Base-by-base conservation (phyloP, 345 rosid genomes). In the Lumnitzera racemosa region DNA sequence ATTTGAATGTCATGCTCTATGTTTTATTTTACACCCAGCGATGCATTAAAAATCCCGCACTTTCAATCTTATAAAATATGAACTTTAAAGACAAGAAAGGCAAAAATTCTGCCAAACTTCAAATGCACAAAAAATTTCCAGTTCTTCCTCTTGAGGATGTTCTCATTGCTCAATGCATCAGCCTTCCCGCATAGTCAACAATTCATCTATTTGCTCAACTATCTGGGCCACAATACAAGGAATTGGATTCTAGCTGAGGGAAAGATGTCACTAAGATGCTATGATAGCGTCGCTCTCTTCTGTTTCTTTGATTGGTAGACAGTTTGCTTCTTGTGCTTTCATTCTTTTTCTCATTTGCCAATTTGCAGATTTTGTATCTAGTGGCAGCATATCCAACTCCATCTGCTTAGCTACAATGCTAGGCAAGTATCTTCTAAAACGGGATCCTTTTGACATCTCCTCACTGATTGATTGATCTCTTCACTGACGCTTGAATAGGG, bases 81-180 rank as follows among this genome's bases (percentile, higher is more conserved):
- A 20, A 20, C 20, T 20, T 20, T 20, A 20, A 20, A 20, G 20
- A 20, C 20, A 20, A 20, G 20, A 20, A 20, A 20, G 20, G 20
- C 20, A 20, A 20, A 20, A 20, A 20, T 20, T 20, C 20, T 87
- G 96, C 97, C 96, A 94, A 6, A 95, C 91, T 81, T 82, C 95
- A 50, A 94, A 89, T 89, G 66, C 20, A 20, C 20, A 20, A 20
- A 94, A 94, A 73, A 79, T 87, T 61, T 89, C 90, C 24, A 94
- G 75, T 72, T 89, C 96, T 68, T 94, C 99, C 73, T 94, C 99
- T 67, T 89, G 99, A 64, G 99, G 99, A 74, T 89, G 97, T 70
- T 87, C 20, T 20, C 20, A 20, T 20, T 20, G 20, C 90, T 47
- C 96, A 59, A 63, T 74, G 86, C 76, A 67, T 75, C 12, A 78